Evolutionary conservation across 208 protist species (phyloP).

Genomic region (Leishmania guyanensis): DNA sequence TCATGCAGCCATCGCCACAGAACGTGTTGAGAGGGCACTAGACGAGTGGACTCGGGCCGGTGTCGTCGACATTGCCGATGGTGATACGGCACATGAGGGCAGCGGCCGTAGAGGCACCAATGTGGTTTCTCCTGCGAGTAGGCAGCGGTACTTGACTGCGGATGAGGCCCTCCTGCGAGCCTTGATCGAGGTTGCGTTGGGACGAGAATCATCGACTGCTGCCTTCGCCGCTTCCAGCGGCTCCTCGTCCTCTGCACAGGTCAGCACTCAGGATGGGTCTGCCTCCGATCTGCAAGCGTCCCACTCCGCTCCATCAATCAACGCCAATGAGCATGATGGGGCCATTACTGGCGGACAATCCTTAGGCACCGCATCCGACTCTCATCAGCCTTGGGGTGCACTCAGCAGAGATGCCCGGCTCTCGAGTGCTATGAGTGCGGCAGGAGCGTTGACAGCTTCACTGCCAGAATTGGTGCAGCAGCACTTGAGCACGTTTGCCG

Average conservation of each 20-base stretch:
- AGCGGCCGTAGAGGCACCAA: not conserved
- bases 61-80: not conserved
- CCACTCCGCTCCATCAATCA: not conserved
- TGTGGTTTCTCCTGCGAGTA: not conserved
- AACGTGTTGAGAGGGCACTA: not conserved
- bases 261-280: not conserved
- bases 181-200: conserved; percentile 8
- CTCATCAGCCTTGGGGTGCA: not conserved
- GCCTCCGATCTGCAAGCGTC: not conserved
- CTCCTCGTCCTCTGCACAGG: not conserved
- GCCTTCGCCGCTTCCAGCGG: not conserved
- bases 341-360: not conserved
- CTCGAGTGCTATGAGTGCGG: not conserved
- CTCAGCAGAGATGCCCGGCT: not conserved
- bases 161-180: conserved; percentile 16
- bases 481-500: conserved; percentile 1
- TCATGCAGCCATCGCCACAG: not conserved
- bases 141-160: conserved; percentile 11
- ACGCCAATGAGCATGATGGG: not conserved
- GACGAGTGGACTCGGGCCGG: not conserved
- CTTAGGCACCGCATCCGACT: not conserved
- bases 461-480: not conserved
- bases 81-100: not conserved
- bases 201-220: not conserved
- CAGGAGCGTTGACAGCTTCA: not conserved